Evolutionary conservation across 306 rosid species (phyloP), one percentile per base, ranked within the genome.

Genomic region (Inga oerstediana): DNA sequence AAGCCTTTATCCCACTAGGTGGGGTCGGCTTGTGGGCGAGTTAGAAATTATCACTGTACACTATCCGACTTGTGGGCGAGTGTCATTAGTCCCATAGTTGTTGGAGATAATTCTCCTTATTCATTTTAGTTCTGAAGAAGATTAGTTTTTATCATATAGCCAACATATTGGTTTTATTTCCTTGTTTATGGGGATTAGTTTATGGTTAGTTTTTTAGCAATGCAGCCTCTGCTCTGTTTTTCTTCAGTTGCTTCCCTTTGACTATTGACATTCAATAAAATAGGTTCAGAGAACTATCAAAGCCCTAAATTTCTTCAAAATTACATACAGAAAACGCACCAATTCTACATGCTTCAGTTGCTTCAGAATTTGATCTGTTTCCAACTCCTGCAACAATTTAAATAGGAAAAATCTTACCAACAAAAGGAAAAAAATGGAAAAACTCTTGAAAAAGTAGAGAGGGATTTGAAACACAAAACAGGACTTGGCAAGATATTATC

Each of bases 341-440:
- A 83, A 88, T 84, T 95, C 95, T 82, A 91, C 82, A 87, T 90
- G 91, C 90, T 91, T 95, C 78, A 93, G 88, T 85, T 95, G 98
- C 89, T 89, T 91, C 74, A 88, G 83, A 87, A 93, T 91, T 80
- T 90, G 81, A 34, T 87, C 91, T 11, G 92, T 95, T 84, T 93
- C 98, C 86, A 90, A 71, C 86, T 95, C 98, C 98, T 95, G 94
- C 79, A 80, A 72, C 75, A 81, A 75, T 68, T 67, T 73, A 68
- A 64, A 88, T 14, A 75, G 16, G 48, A 61, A 10, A 10, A 76
- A 4, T 52, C 27, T 32, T 69, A 58, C 30, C 24, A 4, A 10
- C 30, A 19, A n/a, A 56, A 49, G 19, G 13, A 14, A 52, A 56
- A 52, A 56, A 54, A 7, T 8, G 64, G 30, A 58, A 58, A 58